A percentile compares a stretch with the other conserved stretches of the same genome.
These are phyloP conservation scores for Meira miltonrushii DNA, from an alignment of 1,284 basidiomycete genomes.

Conservation along the genomic window DNA sequence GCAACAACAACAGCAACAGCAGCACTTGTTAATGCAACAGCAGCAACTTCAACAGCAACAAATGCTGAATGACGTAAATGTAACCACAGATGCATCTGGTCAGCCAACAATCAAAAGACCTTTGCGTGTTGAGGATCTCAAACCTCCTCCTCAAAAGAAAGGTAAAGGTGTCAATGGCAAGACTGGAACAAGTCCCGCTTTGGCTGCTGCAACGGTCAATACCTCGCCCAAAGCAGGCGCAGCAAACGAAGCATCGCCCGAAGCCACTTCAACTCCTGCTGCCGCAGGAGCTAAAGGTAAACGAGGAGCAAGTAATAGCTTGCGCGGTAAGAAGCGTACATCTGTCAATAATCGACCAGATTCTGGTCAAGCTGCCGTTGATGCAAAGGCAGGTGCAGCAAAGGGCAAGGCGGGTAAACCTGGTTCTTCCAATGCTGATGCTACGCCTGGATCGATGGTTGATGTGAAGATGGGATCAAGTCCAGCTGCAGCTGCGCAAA, in stretches of 20 bases:
- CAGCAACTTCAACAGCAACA: conserved; percentile 7
- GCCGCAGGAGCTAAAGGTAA: conserved; percentile 14
- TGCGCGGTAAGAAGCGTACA: too few relatives aligned
- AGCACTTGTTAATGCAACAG: conserved; percentile 12
- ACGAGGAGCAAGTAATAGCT: not conserved
- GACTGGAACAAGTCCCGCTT: conserved; percentile 13
- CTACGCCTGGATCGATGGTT: too few relatives aligned
- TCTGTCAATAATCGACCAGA: too few relatives aligned
- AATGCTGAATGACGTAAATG: not conserved
- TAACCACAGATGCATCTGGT: conserved; percentile 20
- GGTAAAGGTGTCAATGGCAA: conserved; percentile 20
- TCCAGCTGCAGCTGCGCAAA: conserved; percentile 23
- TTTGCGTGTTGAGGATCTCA: conserved; percentile 45
- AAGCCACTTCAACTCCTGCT: conserved; percentile 27
- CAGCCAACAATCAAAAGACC: conserved; percentile 42
- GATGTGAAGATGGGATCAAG: conserved; percentile 20
- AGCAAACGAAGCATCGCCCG: conserved; percentile 26
- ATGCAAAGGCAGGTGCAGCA: conserved; percentile 19
- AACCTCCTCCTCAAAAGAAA: conserved; percentile 43
- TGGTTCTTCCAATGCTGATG: too few relatives aligned
- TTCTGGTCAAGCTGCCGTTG: too few relatives aligned
- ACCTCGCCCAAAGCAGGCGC: conserved; percentile 16
- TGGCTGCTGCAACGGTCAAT: conserved; percentile 14
- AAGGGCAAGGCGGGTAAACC: conserved; percentile 20
- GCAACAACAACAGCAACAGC: not conserved